Evolutionary conservation across 768 basidiomycete genomes (phyloP).

Genomic region (Agrocybe praecox): DNA sequence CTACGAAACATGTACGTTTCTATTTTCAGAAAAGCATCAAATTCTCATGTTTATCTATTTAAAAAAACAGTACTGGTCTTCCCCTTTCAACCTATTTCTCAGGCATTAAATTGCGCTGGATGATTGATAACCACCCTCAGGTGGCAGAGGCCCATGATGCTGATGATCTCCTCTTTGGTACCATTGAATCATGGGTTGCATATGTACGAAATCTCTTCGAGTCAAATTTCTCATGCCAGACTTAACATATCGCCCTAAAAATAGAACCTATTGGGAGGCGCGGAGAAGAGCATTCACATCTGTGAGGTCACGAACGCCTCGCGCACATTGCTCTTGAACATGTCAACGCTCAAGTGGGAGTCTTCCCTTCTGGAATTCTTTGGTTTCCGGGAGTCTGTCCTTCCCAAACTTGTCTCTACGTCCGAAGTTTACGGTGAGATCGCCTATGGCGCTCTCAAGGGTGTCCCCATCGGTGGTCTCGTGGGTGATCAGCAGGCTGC

Average conservation of each 20-base stretch:
- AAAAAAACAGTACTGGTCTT: constrained; percentile 84
- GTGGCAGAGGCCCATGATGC: constrained; percentile 78
- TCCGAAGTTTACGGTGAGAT: constrained; percentile 91
- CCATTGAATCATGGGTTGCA: constrained; percentile 95
- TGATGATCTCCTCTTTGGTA: constrained; percentile 88
- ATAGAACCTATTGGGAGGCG: constrained; percentile 86
- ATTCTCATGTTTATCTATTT: constrained; percentile 13
- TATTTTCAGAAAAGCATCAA: constrained; percentile 10
- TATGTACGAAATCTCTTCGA: constrained; percentile 58
- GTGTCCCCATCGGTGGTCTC: constrained; percentile 87
- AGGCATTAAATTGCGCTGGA: constrained; percentile 95
- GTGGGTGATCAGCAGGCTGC: constrained; percentile 99
- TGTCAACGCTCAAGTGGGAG: constrained; percentile 83
- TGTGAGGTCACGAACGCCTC: constrained; percentile 96
- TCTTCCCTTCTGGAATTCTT: constrained; percentile 85
- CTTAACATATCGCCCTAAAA: background rate
- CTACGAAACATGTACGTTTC: constrained; percentile 68
- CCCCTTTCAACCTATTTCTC: constrained; percentile 99
- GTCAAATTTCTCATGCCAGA: constrained; percentile 14
- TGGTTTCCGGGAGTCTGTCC: constrained; percentile 69
- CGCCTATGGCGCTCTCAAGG: constrained; percentile 63
- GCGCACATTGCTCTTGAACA: constrained; percentile 89
- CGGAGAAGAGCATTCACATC: constrained; percentile 70
- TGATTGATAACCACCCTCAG: constrained; percentile 83
- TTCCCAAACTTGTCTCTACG: constrained; percentile 88